Evolutionary conservation across 129 eudicot genomes (phyloP).

Genomic region (Flaveria sonorensis): DNA sequence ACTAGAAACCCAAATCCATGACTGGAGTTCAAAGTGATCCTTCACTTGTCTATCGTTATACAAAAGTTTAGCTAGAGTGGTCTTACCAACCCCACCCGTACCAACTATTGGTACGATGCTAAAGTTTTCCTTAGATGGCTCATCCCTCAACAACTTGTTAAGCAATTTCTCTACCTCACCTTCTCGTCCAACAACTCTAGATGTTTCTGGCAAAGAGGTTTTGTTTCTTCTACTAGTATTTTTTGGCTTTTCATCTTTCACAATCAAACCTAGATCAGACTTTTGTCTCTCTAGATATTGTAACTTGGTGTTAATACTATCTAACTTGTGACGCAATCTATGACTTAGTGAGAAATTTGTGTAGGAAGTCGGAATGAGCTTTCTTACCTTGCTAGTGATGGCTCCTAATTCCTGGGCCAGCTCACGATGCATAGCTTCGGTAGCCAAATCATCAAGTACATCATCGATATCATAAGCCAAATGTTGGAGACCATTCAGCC

Average conservation of each 20-base stretch:
- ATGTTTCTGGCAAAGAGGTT: conserved; percentile 30
- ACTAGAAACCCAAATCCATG: conserved; percentile 50
- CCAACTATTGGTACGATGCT: conserved; percentile 39
- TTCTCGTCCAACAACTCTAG: conserved; percentile 37
- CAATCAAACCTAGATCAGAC: conserved; percentile 3
- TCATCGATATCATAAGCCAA: conserved; percentile 12
- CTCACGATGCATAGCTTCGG: neutral
- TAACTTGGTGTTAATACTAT: conserved; percentile 10
- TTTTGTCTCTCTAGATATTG: conserved; percentile 27
- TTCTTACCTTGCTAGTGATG: neutral
- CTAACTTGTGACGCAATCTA: conserved; percentile 23
- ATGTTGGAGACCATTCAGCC: neutral
- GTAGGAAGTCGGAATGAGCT: neutral
- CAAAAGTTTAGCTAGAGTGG: conserved; percentile 8
- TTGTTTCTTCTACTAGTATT: conserved; percentile 13
- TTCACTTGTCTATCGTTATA: neutral
- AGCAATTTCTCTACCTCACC: conserved; percentile 29
- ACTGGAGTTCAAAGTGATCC: conserved; percentile 27
- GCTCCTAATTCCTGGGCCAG: neutral
- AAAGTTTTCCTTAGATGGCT: neutral
- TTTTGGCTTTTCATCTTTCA: neutral
- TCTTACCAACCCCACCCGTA: conserved; percentile 15
- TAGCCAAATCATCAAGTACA: neutral
- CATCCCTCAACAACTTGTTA: neutral
- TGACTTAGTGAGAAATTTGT: neutral